Conservation (phyloP, 2,329 filamentous ascomycete species). For the Colletotrichum acutatum region DNA sequence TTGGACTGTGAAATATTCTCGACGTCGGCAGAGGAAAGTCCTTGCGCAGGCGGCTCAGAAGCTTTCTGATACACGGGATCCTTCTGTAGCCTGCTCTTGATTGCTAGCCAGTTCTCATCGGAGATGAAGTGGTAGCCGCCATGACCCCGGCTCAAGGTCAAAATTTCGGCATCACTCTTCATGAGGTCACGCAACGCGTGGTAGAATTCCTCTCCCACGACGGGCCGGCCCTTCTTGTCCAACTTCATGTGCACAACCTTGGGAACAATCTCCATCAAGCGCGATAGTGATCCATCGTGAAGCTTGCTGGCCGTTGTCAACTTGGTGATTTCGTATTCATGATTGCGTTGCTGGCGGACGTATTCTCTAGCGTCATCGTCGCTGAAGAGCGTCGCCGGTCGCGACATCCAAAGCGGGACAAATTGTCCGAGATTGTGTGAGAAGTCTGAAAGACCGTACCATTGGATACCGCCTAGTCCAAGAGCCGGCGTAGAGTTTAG, state of each 20-base stretch:
- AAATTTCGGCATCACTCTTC: conserved; percentile 56
- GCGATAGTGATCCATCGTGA: conserved; percentile 51
- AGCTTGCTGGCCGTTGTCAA: conserved; percentile 45
- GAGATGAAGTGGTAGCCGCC: conserved; percentile 53
- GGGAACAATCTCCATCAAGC: conserved; percentile 64
- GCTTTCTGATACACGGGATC: conserved; percentile 45
- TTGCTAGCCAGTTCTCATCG: conserved; percentile 58
- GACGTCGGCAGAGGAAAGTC: conserved; percentile 39
- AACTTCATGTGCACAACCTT: conserved; percentile 65
- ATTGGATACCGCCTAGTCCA: conserved; percentile 28
- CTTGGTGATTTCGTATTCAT: conserved; percentile 44
- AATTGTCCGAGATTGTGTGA: conserved; percentile 42
- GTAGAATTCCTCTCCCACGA: conserved; percentile 73
- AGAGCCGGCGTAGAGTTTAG: conserved; percentile 10
- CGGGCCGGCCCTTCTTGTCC: conserved; percentile 60
- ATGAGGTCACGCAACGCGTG: conserved; percentile 69
- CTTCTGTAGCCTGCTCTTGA: conserved; percentile 53
- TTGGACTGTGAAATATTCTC: conserved; percentile 44
- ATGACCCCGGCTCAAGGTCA: conserved; percentile 56
- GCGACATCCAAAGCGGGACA: conserved; percentile 38
- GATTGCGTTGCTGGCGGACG: conserved; percentile 35
- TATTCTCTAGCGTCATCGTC: conserved; percentile 27
- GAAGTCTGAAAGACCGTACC: conserved; percentile 41
- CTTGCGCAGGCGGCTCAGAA: conserved; percentile 39
- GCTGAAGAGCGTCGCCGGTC: conserved; percentile 24